These are phyloP conservation scores for Neopestalotiopsis clavispora DNA, from an alignment of 2,329 filamentous ascomycete genomes.

Conservation along the genomic window DNA sequence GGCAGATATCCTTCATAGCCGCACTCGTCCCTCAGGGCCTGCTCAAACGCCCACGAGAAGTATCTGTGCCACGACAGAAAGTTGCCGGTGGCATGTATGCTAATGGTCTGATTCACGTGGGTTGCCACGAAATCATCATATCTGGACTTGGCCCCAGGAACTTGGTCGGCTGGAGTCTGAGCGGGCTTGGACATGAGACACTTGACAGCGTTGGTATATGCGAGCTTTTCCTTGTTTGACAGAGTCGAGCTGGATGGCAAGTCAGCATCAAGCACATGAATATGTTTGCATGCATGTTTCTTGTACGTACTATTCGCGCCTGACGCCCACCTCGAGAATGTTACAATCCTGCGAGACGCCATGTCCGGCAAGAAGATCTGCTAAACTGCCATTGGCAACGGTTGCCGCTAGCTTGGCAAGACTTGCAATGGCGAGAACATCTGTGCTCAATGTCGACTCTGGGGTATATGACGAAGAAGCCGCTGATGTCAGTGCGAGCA, in stretches of 20 bases:
- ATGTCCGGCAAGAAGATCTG: neutral
- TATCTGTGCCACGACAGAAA: slow-evolving; percentile 23
- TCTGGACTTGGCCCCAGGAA: slow-evolving; percentile 17
- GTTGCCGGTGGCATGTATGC: slow-evolving; percentile 37
- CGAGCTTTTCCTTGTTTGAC: slow-evolving; percentile 21
- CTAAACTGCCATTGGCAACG: slow-evolving; percentile 13
- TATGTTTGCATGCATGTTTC: neutral
- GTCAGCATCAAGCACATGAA: neutral
- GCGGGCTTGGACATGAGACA: slow-evolving; percentile 16
- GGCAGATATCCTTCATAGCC: slow-evolving; percentile 43
- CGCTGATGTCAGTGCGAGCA: slow-evolving; percentile 9
- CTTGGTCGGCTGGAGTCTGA: slow-evolving; percentile 9
- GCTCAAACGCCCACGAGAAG: slow-evolving; percentile 27
- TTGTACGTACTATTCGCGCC: slow-evolving; percentile 21
- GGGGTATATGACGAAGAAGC: slow-evolving; percentile 13
- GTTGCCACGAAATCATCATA: slow-evolving; percentile 30
- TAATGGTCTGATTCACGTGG: slow-evolving; percentile 41
- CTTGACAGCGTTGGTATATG: slow-evolving; percentile 18
- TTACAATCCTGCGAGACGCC: slow-evolving; percentile 19
- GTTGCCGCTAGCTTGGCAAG: slow-evolving; percentile 15
- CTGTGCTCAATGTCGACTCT: slow-evolving; percentile 20
- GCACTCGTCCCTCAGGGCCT: slow-evolving; percentile 42
- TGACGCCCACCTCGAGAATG: slow-evolving; percentile 9
- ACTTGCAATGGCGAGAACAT: slow-evolving; percentile 16
- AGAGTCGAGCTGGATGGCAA: slow-evolving; percentile 1